Percentiles rank a stretch among this genome's conserved stretches.
phyloP scores from a whole-genome alignment of 2,329 filamentous ascomycete genomes.

The Epichloe sp. region DNA sequence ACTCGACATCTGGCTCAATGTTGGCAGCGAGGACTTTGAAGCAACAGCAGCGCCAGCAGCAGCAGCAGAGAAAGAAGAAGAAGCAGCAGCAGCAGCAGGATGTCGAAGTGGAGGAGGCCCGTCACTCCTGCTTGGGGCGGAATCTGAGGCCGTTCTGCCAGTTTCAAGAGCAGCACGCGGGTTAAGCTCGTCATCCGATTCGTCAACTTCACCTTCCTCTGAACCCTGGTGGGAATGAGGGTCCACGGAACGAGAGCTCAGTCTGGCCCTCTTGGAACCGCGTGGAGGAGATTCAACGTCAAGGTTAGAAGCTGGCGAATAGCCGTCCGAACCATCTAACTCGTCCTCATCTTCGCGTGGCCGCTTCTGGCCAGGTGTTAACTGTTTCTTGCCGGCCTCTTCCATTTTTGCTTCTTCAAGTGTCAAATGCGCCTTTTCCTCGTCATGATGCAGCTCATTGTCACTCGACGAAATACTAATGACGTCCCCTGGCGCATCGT shows the following conservation, averaged over 20 bases:
- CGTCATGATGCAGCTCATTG: not conserved
- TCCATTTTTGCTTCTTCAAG: not conserved
- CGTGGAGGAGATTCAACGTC: not conserved
- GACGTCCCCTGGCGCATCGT: slow-evolving; percentile 1
- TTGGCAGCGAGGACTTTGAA: not conserved
- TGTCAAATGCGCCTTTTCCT: not conserved
- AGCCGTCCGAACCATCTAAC: slow-evolving; percentile 2
- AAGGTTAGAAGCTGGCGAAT: not conserved
- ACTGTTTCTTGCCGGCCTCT: not conserved
- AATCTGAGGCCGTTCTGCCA: not conserved
- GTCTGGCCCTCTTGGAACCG: slow-evolving; percentile 10
- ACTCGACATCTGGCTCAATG: not conserved
- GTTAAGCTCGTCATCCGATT: slow-evolving; percentile 7
- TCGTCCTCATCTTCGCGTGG: not conserved
- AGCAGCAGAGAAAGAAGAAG: not conserved
- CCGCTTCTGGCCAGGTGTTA: not conserved
- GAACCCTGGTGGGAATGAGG: slow-evolving; percentile 7
- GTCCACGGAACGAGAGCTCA: slow-evolving; percentile 4
- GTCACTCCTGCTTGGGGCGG: not conserved
- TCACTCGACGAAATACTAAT: slow-evolving; percentile 2
- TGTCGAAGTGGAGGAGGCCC: not conserved
- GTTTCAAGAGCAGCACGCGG: slow-evolving; percentile 5
- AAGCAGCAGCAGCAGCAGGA: not conserved
- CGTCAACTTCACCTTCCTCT: slow-evolving; percentile 23
- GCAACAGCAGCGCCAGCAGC: not conserved